Base-by-base conservation (phyloP, 78 protist species). In the Pelomyxa schiedti region DNA sequence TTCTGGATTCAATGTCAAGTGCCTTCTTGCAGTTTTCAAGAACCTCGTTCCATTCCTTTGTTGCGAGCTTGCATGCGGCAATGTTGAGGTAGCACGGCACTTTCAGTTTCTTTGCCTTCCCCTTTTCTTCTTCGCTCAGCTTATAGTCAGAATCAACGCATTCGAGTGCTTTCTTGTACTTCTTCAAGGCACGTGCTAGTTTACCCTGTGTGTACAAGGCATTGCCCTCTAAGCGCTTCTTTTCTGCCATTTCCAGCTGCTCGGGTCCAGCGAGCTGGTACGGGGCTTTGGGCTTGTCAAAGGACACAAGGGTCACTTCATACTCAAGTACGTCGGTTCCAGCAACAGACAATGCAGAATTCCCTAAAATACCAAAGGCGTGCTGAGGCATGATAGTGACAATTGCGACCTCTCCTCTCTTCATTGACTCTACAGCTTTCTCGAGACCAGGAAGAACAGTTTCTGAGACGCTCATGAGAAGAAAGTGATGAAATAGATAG, bases 1-100 rank as follows among this genome's bases (percentile, higher is more conserved):
- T 85, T 28, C 80, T 47, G 63, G 76, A 70, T 0, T 85, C 89
- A 0, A 37, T 47, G 5, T 64, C 40, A 30, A 85, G 38, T n/a
- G 78, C 85, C 66, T 79, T 65, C 42, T 66, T 76, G 8, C 76
- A 73, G 16, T 73, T 16, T 35, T 42, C 58, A 16, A 41, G 4
- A 4, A 39, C 76, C 8, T 47, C 66, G 38, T 24, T 26, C 72
- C 8, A 52, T 4, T 73, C 69, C 29, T 73, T 42, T 6, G 26
- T 52, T 8, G 26, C 35, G 5, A 73, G 42, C 72, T 53, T n/a
- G 5, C 37, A 24, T 3, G 76, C 76, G 16, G 76, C 76, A 35
- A 73, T 42, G 6, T 73, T 73, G 71, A 53, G 63, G 70, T 73
- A 53, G 71, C 76, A 73, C 43, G 76, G 76, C 26, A 73, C 67